Conservation (phyloP, 129 eudicot genomes). For the Lonicera japonica region DNA sequence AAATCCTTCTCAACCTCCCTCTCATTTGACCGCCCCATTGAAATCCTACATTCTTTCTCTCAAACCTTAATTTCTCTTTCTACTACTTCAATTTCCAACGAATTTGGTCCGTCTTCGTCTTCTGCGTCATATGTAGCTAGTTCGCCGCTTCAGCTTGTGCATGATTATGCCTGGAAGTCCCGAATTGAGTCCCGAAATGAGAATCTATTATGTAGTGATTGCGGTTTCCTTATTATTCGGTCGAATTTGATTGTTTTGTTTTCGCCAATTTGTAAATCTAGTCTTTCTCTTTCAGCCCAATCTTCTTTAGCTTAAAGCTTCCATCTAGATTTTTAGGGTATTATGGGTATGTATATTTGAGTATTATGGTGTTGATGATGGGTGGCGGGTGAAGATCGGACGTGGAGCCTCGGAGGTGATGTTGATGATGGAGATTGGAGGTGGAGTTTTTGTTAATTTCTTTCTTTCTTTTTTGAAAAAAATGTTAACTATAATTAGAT, state of each 20-base stretch:
- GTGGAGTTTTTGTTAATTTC: too few species aligned
- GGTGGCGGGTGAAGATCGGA: too few species aligned
- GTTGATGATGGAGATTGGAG: too few species aligned
- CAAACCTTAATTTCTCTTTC: slow-evolving; percentile 36
- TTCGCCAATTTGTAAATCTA: slow-evolving; percentile 55
- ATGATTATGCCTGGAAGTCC: slow-evolving; percentile 64
- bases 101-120: slow-evolving; percentile 7
- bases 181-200: slow-evolving; percentile 25
- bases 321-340: too few species aligned
- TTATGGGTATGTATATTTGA: too few species aligned
- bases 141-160: slow-evolving; percentile 54
- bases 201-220: slow-evolving; percentile 19
- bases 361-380: too few species aligned
- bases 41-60: slow-evolving; percentile 39
- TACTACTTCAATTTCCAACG: not conserved
- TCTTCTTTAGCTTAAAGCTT: too few species aligned
- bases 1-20: slow-evolving; percentile 30
- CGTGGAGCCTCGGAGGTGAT: too few species aligned
- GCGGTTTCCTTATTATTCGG: slow-evolving; percentile 11
- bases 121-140: slow-evolving; percentile 25
- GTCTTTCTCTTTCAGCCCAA: too few species aligned
- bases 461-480: too few species aligned
- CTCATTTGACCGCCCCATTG: slow-evolving; percentile 39
- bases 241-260: slow-evolving; percentile 70
- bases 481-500: too few species aligned